These are phyloP conservation scores for Smithsoniella earleae DNA, from an alignment of 163 green algal species.

Conservation along the genomic window DNA sequence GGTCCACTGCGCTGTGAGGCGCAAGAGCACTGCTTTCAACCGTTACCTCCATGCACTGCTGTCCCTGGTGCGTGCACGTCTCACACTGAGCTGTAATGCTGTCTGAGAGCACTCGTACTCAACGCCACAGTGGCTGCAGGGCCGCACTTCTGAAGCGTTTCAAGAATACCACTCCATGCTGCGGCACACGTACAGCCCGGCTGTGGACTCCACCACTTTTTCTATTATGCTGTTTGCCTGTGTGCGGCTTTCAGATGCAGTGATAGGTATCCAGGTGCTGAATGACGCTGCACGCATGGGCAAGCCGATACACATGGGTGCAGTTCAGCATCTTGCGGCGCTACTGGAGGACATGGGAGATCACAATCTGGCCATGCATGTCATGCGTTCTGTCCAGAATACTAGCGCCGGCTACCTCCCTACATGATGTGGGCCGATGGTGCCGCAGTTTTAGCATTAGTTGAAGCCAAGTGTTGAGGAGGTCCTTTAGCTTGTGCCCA, in stretches of 20 bases:
- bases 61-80: background rate
- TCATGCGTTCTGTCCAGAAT: too few species aligned
- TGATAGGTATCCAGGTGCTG: background rate
- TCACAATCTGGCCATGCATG: too few species aligned
- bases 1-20: background rate
- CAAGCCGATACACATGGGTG: background rate
- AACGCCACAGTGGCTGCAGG: background rate
- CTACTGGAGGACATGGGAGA: constrained; percentile 11
- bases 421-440: too few species aligned
- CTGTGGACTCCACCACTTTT: background rate
- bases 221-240: constrained; percentile 8
- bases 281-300: background rate
- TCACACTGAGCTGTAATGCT: too few species aligned
- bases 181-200: background rate
- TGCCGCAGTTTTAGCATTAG: too few species aligned
- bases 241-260: background rate
- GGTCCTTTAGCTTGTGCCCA: too few species aligned
- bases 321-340: background rate
- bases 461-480: too few species aligned
- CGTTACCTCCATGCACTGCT: background rate
- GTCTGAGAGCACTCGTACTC: too few species aligned
- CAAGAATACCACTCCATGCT: background rate
- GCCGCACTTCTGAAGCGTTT: background rate
- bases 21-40: background rate
- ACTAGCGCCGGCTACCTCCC: too few species aligned